A percentile compares a stretch with the other conserved stretches of the same genome.
Evolutionary conservation across 768 basidiomycete species (phyloP).

Genomic region (Podaxis pistillaris): DNA sequence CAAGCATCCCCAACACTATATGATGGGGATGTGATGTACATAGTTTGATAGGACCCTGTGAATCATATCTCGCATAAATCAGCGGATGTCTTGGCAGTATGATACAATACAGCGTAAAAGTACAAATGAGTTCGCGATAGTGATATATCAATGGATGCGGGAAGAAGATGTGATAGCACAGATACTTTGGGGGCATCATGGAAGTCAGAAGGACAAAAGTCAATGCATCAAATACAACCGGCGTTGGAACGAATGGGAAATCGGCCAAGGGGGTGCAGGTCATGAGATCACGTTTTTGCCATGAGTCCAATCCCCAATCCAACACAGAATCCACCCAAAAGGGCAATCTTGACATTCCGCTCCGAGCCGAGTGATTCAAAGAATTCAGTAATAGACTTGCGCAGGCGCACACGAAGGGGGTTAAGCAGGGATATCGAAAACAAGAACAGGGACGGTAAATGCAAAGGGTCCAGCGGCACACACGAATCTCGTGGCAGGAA

Average conservation of each 20-base stretch:
- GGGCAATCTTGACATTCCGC: constrained; percentile 28
- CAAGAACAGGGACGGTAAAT: constrained; percentile 60
- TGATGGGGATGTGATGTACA: neutral
- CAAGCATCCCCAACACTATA: neutral
- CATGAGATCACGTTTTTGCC: neutral
- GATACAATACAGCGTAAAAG: neutral
- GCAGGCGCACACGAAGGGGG: constrained; percentile 35
- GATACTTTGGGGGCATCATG: neutral
- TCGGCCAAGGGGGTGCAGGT: neutral
- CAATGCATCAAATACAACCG: neutral
- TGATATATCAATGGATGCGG: neutral
- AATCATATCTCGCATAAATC: neutral
- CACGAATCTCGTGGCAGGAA: constrained; percentile 12
- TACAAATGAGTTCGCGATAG: neutral
- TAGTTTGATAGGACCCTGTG: neutral
- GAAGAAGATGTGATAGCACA: neutral
- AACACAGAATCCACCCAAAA: constrained; percentile 39
- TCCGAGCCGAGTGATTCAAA: constrained; percentile 23
- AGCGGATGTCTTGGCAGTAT: neutral
- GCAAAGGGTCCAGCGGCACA: constrained; percentile 56
- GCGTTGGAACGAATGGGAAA: neutral
- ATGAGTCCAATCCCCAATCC: constrained; percentile 33
- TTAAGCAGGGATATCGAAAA: constrained; percentile 61
- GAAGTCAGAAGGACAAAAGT: neutral
- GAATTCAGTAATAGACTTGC: constrained; percentile 23